These are phyloP conservation scores for Fusarium tricinctum DNA, from an alignment of 2,329 filamentous ascomycete genomes.

Conservation along the genomic window DNA sequence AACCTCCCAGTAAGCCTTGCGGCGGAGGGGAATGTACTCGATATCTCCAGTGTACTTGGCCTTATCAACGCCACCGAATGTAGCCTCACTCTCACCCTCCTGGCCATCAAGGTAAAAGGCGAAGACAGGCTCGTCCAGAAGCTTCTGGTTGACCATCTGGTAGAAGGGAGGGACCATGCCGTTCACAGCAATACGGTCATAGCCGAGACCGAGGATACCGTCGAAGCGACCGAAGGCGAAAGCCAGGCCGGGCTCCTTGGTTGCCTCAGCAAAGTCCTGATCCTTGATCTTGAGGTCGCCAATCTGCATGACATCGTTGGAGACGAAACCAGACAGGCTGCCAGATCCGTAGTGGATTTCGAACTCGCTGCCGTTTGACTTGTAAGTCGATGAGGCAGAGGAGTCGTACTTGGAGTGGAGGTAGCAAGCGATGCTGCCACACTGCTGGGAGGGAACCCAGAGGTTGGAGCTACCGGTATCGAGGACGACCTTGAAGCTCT, in stretches of 20 bases:
- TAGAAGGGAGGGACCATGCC: constrained; percentile 95
- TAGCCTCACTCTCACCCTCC: constrained; percentile 83
- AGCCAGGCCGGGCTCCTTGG: constrained; percentile 92
- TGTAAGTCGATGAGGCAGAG: constrained; percentile 87
- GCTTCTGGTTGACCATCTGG: constrained; percentile 90
- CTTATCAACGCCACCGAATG: constrained; percentile 90
- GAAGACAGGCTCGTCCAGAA: constrained; percentile 93
- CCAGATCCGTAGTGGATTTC: constrained; percentile 97
- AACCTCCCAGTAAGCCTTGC: constrained; percentile 99
- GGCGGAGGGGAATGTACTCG: constrained; percentile 92
- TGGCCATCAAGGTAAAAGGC: constrained; percentile 91
- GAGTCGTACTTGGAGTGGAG: constrained; percentile 98
- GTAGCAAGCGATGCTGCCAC: constrained; percentile 97
- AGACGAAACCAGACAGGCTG: constrained; percentile 92
- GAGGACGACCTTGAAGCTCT: constrained; percentile 97
- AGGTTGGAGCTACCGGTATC: constrained; percentile 99
- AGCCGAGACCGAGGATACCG: constrained; percentile 94
- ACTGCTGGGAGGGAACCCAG: constrained; percentile 94
- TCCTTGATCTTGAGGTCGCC: constrained; percentile 89
- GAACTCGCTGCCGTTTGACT: constrained; percentile 93
- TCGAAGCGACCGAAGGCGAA: constrained; percentile 99
- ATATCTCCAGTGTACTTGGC: constrained; percentile 87
- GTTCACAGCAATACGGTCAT: constrained; percentile 97
- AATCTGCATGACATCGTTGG: constrained; percentile 86
- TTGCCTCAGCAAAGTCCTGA: constrained; percentile 97